Percentiles rank a stretch among this genome's conserved stretches.
These are phyloP conservation scores for Asterochloris sp. DNA, from an alignment of 139 green algal species.

Conservation along the genomic window DNA sequence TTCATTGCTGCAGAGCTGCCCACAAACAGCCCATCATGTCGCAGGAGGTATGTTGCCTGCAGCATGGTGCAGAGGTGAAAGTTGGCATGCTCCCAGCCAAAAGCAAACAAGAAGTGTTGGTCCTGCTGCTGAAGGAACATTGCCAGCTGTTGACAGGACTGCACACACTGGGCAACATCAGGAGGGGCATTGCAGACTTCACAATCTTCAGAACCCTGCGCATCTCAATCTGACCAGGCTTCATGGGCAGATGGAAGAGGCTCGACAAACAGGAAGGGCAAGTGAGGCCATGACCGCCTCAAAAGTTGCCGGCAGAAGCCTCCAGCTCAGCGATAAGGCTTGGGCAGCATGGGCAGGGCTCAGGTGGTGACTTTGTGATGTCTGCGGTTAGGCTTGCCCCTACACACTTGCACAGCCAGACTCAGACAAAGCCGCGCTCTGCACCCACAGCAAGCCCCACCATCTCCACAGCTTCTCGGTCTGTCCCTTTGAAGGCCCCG, in stretches of 20 bases:
- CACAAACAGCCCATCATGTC: constrained; percentile 90
- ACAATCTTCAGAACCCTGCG: too few species aligned
- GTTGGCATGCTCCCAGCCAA: background rate
- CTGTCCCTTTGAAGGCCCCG: constrained; percentile 71
- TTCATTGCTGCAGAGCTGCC: constrained; percentile 85
- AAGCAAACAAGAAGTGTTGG: too few species aligned
- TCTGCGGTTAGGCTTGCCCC: background rate
- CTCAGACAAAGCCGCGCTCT: background rate
- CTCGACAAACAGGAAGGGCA: too few species aligned
- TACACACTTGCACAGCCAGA: background rate
- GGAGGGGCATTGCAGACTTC: too few species aligned
- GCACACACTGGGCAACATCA: too few species aligned
- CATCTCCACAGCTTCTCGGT: constrained; percentile 82
- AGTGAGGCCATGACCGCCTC: too few species aligned
- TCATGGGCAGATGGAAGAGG: too few species aligned
- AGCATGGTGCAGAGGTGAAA: background rate
- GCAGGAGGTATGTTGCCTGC: constrained; percentile 75
- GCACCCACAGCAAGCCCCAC: constrained; percentile 9
- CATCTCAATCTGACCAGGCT: too few species aligned
- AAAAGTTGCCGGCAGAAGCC: too few species aligned
- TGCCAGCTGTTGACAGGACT: too few species aligned
- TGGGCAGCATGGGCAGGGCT: background rate
- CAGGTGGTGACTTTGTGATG: background rate
- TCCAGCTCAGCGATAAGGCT: background rate
- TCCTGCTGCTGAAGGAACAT: too few species aligned